Evolutionary conservation across 176 grass and related monocot genomes (phyloP).

Genomic region (Oryza brachyantha): DNA sequence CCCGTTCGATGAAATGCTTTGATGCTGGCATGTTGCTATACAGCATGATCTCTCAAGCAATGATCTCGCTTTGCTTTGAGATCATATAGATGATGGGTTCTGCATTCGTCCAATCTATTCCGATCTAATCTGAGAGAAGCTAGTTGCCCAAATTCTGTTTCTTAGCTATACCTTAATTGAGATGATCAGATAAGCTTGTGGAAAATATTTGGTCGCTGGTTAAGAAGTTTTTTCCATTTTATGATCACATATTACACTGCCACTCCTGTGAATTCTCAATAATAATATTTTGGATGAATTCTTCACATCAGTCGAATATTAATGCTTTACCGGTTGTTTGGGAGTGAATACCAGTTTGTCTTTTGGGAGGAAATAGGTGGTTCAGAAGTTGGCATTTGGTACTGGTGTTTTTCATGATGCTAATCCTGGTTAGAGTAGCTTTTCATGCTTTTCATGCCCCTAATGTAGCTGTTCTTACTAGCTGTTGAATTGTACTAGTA

Average conservation of each 20-base stretch:
- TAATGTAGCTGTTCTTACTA: too few relatives aligned
- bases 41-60: background rate
- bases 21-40: background rate
- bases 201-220: background rate
- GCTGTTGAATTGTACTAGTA: too few relatives aligned
- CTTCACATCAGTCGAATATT: background rate
- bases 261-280: background rate
- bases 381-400: background rate
- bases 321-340: background rate
- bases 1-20: conserved; percentile 27
- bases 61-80: conserved; percentile 7
- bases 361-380: background rate
- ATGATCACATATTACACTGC: background rate
- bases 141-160: background rate
- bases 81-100: background rate
- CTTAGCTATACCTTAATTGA: background rate
- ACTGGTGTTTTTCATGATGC: background rate
- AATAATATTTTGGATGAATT: background rate
- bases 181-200: background rate
- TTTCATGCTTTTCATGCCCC: too few relatives aligned
- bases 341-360: background rate
- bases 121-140: background rate
- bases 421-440: too few relatives aligned
- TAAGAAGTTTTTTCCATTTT: background rate
- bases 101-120: background rate